Evolutionary conservation across 2,329 filamentous ascomycete species (phyloP).

Genomic region (Paraphaeosphaeria sporulosa): DNA sequence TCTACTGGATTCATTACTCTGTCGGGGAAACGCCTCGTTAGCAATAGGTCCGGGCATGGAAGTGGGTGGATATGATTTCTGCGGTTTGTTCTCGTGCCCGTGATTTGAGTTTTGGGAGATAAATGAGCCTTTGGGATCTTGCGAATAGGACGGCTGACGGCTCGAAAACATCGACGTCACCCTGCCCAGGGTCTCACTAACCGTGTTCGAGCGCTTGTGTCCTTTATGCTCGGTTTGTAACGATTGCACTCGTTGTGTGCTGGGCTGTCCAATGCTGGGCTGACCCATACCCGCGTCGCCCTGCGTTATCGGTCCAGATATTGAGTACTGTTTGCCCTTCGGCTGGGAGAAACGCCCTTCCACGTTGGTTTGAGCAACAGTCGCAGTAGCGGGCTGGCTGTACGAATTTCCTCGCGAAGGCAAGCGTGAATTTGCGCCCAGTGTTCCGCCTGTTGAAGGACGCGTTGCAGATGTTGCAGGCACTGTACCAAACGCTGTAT

Average conservation of each 20-base stretch:
- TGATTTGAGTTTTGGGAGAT: constrained; percentile 59
- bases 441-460: constrained; percentile 83
- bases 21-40: constrained; percentile 62
- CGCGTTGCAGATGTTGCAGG: constrained; percentile 58
- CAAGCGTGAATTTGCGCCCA: constrained; percentile 65
- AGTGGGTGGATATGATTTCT: constrained; percentile 83
- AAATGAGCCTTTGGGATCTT: constrained; percentile 40
- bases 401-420: constrained; percentile 80
- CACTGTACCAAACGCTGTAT: constrained; percentile 50
- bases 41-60: constrained; percentile 82
- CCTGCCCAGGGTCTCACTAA: constrained; percentile 80
- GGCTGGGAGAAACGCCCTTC: constrained; percentile 88
- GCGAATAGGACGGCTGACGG: constrained; percentile 41
- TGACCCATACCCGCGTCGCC: constrained; percentile 46
- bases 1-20: constrained; percentile 58
- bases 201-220: constrained; percentile 71
- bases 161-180: constrained; percentile 83
- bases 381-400: constrained; percentile 85
- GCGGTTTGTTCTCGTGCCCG: constrained; percentile 59
- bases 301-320: constrained; percentile 71
- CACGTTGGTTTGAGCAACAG: constrained; percentile 85
- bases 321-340: constrained; percentile 73
- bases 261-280: constrained; percentile 67
- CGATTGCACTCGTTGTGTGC: constrained; percentile 60
- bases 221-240: constrained; percentile 67